Percentiles rank a stretch among this genome's conserved stretches.
Evolutionary conservation across 768 basidiomycete genomes (phyloP).

Genomic region (Termitomyces sp.): DNA sequence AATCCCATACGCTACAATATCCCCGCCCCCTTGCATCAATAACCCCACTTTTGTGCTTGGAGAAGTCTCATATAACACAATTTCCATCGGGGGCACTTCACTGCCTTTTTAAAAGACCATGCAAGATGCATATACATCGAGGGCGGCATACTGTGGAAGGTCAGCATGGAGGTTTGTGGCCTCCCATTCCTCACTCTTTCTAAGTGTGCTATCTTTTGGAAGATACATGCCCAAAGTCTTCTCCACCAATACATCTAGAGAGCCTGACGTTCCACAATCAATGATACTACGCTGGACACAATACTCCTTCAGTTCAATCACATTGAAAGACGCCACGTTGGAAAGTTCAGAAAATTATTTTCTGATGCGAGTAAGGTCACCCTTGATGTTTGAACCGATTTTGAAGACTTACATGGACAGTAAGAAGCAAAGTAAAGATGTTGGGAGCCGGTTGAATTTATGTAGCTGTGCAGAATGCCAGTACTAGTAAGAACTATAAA

Average conservation of each 20-base stretch:
- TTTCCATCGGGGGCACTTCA: not conserved
- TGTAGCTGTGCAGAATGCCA: slow-evolving; percentile 1
- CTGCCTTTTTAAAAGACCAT: not conserved
- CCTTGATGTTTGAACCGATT: slow-evolving; percentile 2
- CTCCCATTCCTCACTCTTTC: slow-evolving; percentile 17
- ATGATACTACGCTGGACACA: slow-evolving; percentile 1
- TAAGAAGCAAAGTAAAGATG: slow-evolving; percentile 1
- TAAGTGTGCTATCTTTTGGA: slow-evolving; percentile 1
- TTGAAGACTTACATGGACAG: slow-evolving; percentile 1
- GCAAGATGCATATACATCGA: not conserved
- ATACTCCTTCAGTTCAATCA: slow-evolving; percentile 7
- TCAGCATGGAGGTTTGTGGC: not conserved
- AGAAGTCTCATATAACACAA: not conserved
- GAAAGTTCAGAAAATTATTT: slow-evolving; percentile 5
- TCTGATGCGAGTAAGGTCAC: slow-evolving; percentile 5
- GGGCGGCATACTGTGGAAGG: not conserved
- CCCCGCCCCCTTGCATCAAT: slow-evolving; percentile 15
- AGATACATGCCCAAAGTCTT: slow-evolving; percentile 3
- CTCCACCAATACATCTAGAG: not conserved
- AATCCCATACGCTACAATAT: slow-evolving; percentile 7
- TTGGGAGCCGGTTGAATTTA: not conserved
- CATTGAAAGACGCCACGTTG: not conserved
- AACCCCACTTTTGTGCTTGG: slow-evolving; percentile 14
- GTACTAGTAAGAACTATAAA: not conserved
- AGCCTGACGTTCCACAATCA: not conserved